Evolutionary conservation across 441 rosid genomes (phyloP).

Genomic region (Gossypium trilobum): DNA sequence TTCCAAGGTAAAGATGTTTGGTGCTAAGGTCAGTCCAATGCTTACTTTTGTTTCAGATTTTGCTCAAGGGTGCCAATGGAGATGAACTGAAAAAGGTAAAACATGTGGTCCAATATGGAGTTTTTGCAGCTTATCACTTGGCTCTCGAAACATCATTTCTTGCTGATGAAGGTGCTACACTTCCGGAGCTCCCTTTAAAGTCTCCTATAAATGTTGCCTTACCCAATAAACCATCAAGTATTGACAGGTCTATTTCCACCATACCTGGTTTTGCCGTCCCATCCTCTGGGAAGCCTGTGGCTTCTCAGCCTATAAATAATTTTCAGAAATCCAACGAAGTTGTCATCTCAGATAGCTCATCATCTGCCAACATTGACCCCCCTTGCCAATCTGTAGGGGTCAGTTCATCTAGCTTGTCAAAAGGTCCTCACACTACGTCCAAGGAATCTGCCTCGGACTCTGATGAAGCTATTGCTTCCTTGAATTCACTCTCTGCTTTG

Average conservation of each 20-base stretch:
- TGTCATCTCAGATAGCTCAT: slow-evolving; percentile 22
- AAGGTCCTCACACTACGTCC: slow-evolving; percentile 25
- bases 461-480: slow-evolving; percentile 21
- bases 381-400: slow-evolving; percentile 28
- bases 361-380: slow-evolving; percentile 29
- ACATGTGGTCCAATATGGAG: slow-evolving; percentile 69
- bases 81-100: slow-evolving; percentile 67
- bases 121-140: slow-evolving; percentile 77
- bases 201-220: slow-evolving; percentile 65
- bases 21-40: slow-evolving; percentile 1
- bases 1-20: neutral
- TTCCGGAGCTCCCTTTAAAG: slow-evolving; percentile 57
- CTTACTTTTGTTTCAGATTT: slow-evolving; percentile 39
- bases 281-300: slow-evolving; percentile 31
- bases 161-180: slow-evolving; percentile 76
- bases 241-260: slow-evolving; percentile 59
- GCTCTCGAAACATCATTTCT: slow-evolving; percentile 71
- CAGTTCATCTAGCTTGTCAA: slow-evolving; percentile 29
- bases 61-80: slow-evolving; percentile 59
- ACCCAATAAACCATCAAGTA: slow-evolving; percentile 50
- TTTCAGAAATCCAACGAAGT: slow-evolving; percentile 27
- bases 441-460: slow-evolving; percentile 16
- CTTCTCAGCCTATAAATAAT: slow-evolving; percentile 29
- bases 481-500: slow-evolving; percentile 16
- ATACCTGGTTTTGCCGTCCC: slow-evolving; percentile 55